These are phyloP conservation scores for Biancaea sappan DNA, from an alignment of 306 rosid genomes.

Conservation along the genomic window DNA sequence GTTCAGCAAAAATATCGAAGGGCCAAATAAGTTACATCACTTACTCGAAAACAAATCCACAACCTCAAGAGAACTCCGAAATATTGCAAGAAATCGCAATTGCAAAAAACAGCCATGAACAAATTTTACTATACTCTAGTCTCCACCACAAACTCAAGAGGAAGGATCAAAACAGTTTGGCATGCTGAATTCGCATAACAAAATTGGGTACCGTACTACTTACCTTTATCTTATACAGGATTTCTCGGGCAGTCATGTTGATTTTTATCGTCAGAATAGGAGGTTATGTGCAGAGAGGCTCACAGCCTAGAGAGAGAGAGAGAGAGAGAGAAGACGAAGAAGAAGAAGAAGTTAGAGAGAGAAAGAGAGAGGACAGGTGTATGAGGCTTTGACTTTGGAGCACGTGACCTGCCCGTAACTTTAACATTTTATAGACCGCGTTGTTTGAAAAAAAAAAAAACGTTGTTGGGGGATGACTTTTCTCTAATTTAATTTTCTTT, in stretches of 20 bases:
- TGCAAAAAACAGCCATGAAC: slow-evolving; percentile 1
- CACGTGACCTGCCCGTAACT: slow-evolving; percentile 31
- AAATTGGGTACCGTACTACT: neutral
- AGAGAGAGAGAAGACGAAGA: neutral
- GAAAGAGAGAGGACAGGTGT: slow-evolving; percentile 17
- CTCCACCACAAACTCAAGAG: neutral
- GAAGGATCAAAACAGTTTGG: neutral
- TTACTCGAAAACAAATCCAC: slow-evolving; percentile 21
- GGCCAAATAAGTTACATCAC: slow-evolving; percentile 19
- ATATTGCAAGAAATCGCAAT: slow-evolving; percentile 24
- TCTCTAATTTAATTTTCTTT: neutral
- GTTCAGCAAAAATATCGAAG: slow-evolving; percentile 21
- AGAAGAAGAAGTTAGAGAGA: neutral
- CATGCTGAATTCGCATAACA: neutral
- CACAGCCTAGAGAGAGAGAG: neutral
- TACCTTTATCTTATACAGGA: slow-evolving; percentile 50
- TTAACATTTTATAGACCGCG: slow-evolving; percentile 28
- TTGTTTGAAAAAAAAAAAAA: slow-evolving; percentile 33
- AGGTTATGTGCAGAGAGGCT: neutral
- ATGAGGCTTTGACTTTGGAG: slow-evolving; percentile 36
- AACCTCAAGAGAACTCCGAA: slow-evolving; percentile 29
- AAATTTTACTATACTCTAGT: neutral
- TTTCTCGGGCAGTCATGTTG: slow-evolving; percentile 43
- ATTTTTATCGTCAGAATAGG: neutral
- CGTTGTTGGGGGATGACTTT: slow-evolving; percentile 43